Base-by-base conservation (phyloP, 129 eudicot species). In the Scalesia atractyloides region DNA sequence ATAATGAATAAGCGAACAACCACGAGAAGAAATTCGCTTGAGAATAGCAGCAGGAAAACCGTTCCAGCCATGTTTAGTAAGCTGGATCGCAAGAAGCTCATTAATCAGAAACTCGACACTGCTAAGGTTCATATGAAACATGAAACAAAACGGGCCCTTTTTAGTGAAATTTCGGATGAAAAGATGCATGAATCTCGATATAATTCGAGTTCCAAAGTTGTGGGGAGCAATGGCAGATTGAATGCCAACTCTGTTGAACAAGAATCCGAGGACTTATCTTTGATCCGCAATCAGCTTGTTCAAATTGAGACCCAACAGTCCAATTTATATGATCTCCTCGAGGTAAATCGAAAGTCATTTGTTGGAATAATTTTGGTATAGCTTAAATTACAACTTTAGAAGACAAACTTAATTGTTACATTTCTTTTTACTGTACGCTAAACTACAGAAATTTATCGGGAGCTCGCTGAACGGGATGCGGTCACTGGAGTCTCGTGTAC, bases 291-390 rank as follows among this genome's bases (percentile, higher is more conserved):
- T 76, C 98, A 92, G 73, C 98, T 92, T 77, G 77, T 76, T 77
- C 95, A 87, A 76, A 89, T 92, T 43, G 98, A 87, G 79, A 86
- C 66, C 62, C 94, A 80, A 81, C 98, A 92, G 70, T 83, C 96
- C 80, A 89, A 73, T 73, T 81, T 92, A 77, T 70, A 83, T 61
- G 85, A 86, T 66, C 79, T 92, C 74, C 91, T 92, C 48, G 96
- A 89, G 98, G 98, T 89, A 92, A 64, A 54, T 49, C 72, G 3
- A 22, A 50, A 53, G 5, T 33, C 18, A 47, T 3, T 11, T 64
- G 22, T 10, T 34, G 61, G 34, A 6, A 73, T 49, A 10, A 34
- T 50, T 22, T 41, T 41, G 46, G 46, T 41, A 41, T 41, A 41
- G 10, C 2, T 2, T 41, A 7, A 41, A 4, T 56, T 56, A 20